Evolutionary conservation across 2,329 filamentous ascomycete species (phyloP), one percentile per base, ranked within the genome.

Genomic region (Ophiostoma sp.): DNA sequence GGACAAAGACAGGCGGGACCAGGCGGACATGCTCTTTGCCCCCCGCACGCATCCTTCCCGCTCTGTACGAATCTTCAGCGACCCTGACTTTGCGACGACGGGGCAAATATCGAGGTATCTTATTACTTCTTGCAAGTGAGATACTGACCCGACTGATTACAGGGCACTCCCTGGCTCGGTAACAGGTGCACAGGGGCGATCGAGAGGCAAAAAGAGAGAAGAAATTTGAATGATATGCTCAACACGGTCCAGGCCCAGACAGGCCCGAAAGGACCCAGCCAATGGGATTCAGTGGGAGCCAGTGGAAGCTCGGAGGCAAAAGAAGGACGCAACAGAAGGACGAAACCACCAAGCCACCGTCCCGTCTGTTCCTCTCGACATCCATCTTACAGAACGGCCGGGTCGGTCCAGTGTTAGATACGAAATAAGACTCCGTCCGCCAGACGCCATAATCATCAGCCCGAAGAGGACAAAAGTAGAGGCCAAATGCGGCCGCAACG

Each of bases 41-140:
- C 48, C 55, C 55, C 55, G 55, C 55, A 59, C 55, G 55, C 55
- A 59, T 59, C 55, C 55, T 33, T 59, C 28, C 17, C 55, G 55
- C 15, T 7, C 55, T 33, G 28, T 17, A 28, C 25, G 25, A 59
- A 33, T 33, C 15, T 59, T n/a, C 55, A 9, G 28, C 15, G 55
- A 33, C 55, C 55, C 28, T 59, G 55, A 33, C 28, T n/a, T 48
- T 17, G 15, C 12, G 9, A 59, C 22, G n/a, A 55, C 12, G 28
- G 55, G 25, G 17, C 55, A 33, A 59, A 48, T 19, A 48, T 48
- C 42, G 42, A 19, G 2, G 15, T 19, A 15, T 48, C 42, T 17
- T 19, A 19, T 36, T 8, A 33, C 28, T 19, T 19, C 17, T n/a
- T 59, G 25, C 55, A 31, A 33, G 55, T 59, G 33, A 33, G 22